Evolutionary conservation across 768 basidiomycete genomes (phyloP), one percentile per base, ranked within the genome.

Genomic region (Lyophyllum decastes): DNA sequence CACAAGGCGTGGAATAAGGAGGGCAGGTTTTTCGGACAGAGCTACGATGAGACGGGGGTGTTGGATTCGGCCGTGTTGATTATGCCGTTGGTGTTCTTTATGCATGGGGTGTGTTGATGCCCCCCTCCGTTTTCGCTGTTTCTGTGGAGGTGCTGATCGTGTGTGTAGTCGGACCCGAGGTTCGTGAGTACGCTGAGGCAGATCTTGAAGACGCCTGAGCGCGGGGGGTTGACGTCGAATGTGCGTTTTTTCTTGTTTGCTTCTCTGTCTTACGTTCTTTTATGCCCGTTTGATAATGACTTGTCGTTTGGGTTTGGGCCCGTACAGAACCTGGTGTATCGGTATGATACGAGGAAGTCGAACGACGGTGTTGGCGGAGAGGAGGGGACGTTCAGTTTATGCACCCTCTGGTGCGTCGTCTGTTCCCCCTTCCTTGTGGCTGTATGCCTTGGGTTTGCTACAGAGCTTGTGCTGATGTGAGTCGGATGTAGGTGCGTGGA

Each of bases 351-450:
- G 12, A 74, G 71, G 24, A 90, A 90, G 69, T 87, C 92, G 0
- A 88, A 91, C 56, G 96, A 98, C 64, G 96, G 96, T 7, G 94
- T 98, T 12, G 95, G 96, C 1, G 95, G 95, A 1, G 93, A 96
- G 61, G 95, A 97, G 72, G 95, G 95, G 1, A 95, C 92, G 0
- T 97, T 98, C 74, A 93, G 92, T 59, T 76, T 98, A 47, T 95
- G 93, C 66, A 92, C 90, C 0, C 70, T 93, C 7, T 93, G 90
- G 91, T 89, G 51, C 6, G 76, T 70, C 54, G 47, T 19, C 24
- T 10, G 8, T 45, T 33, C 40, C 55, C 7, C 45, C 33, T 35
- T 24, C 55, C 14, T 34, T 24, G 24, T 4, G 35, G 6, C 11
- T 26, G 24, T n/a, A n/a, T n/a, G n/a, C n/a, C n/a, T n/a, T n/a